Evolutionary conservation across 306 rosid genomes (phyloP), one percentile per base, ranked within the genome.

Genomic region (Bauhinia variegata): DNA sequence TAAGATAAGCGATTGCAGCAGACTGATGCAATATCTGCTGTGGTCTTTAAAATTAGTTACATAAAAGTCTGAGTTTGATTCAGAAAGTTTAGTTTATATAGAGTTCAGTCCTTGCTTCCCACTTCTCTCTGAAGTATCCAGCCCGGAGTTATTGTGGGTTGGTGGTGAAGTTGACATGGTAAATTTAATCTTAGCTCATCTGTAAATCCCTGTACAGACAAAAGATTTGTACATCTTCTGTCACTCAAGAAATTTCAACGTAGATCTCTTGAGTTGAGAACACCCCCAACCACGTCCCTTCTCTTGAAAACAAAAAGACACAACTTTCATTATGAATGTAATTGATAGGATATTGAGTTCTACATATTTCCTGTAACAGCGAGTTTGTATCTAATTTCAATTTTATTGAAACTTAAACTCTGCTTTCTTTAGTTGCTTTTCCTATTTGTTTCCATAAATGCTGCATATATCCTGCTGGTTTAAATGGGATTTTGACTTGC

Each of bases 171-270:
- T 75, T 84, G 80, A 75, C 78, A 68, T 75, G 71, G 75, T 81
- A 68, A 80, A 78, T 82, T 89, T 87, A 80, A 80, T 82, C 41
- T 77, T 77, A 84, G 50, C 78, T 62, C 80, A 83, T 85, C 76
- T 89, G 96, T 89, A 92, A 67, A 92, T 82, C 86, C 67, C 43
- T 87, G 96, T 92, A 89, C 71, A 92, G 92, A 85, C 80, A 36
- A 61, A 79, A 73, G 77, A 61, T 77, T 69, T 66, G 66, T 77
- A 52, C 39, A 60, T 76, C 72, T 62, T 54, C 56, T 46, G 36
- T 75, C 47, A 31, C 70, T 52, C 28, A 31, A 54, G 44, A 32
- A 15, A 42, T 36, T 18, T 10, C 12, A 19, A 5, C 76, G 48
- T 75, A 74, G 31, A 61, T 52, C 66, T 50, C 46, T 58, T 63